A percentile compares a stretch with the other conserved stretches of the same genome.
phyloP scores from a whole-genome alignment of 495 filamentous ascomycete genomes.

The Trypethelium eluteriae region DNA sequence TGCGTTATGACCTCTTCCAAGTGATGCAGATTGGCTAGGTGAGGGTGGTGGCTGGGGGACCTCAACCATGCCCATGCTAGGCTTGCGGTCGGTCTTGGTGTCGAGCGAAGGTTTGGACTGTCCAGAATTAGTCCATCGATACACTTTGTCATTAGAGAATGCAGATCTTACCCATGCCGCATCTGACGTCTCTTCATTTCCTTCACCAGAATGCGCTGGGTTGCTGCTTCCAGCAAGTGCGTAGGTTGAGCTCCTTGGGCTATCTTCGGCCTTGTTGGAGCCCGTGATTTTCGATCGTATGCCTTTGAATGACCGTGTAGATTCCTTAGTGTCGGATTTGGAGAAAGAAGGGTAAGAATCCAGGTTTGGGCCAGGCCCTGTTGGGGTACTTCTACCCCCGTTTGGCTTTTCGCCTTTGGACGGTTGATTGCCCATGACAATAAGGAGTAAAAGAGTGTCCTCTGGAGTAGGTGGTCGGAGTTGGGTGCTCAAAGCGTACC shows the following conservation, averaged over 20 bases:
- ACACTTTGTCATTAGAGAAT: conserved; percentile 31
- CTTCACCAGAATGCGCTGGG: conserved; percentile 37
- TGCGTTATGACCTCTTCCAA: conserved; percentile 69
- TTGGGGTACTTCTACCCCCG: conserved; percentile 39
- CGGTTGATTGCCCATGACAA: conserved; percentile 81
- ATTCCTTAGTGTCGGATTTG: conserved; percentile 92
- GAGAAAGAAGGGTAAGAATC: conserved; percentile 86
- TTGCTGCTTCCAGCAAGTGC: conserved; percentile 43
- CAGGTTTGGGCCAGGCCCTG: conserved; percentile 38
- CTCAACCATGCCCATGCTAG: conserved; percentile 36
- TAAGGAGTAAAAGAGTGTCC: conserved; percentile 17
- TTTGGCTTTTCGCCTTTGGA: conserved; percentile 50
- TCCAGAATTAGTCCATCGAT: conserved; percentile 44
- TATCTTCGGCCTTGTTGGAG: conserved; percentile 60
- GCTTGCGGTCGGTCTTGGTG: conserved; percentile 24
- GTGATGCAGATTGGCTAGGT: conserved; percentile 69
- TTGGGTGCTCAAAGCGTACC: too few relatives aligned
- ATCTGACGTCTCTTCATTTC: conserved; percentile 61
- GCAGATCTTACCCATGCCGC: conserved; percentile 63
- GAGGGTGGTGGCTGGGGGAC: conserved; percentile 77
- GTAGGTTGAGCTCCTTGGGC: conserved; percentile 66
- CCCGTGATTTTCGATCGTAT: conserved; percentile 69
- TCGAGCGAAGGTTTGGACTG: conserved; percentile 33
- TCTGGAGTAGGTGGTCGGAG: too few relatives aligned
- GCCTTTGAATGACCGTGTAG: conserved; percentile 72